These are phyloP conservation scores for Sporothrix schenckii DNA, from an alignment of 2,329 filamentous ascomycete genomes.

Conservation along the genomic window DNA sequence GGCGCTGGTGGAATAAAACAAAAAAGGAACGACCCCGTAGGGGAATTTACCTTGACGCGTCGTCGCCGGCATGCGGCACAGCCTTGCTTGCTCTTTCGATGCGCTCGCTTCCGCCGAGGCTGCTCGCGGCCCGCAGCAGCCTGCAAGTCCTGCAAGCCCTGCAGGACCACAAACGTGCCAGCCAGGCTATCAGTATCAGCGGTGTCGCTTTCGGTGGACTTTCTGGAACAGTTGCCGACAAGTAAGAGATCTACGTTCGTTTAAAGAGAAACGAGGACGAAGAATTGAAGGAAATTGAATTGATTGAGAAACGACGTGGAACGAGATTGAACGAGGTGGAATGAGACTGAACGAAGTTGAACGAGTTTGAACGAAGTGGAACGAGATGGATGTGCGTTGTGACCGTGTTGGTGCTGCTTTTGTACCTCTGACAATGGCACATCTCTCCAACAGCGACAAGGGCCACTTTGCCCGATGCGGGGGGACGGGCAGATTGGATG, in stretches of 20 bases:
- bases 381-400: too few species aligned
- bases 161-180: slow-evolving; percentile 8
- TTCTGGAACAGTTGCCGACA: neutral
- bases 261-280: slow-evolving; percentile 4
- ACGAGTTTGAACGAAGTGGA: too few species aligned
- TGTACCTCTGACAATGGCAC: too few species aligned
- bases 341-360: too few species aligned
- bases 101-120: slow-evolving; percentile 18
- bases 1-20: neutral
- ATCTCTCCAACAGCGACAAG: neutral
- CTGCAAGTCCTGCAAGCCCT: slow-evolving; percentile 6
- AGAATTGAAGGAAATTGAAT: too few species aligned
- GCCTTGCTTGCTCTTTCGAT: slow-evolving; percentile 22
- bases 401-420: too few species aligned
- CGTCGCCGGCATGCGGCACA: slow-evolving; percentile 17
- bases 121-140: neutral
- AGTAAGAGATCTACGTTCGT: neutral
- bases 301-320: neutral
- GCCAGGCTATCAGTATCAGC: neutral
- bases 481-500: neutral
- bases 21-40: too few species aligned
- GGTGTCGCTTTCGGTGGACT: neutral
- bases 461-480: neutral
- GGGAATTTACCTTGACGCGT: slow-evolving; percentile 24
- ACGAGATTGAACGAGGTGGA: too few species aligned